Evolutionary conservation across 1,284 basidiomycete genomes (phyloP).

Genomic region (Fistulina hepatica): DNA sequence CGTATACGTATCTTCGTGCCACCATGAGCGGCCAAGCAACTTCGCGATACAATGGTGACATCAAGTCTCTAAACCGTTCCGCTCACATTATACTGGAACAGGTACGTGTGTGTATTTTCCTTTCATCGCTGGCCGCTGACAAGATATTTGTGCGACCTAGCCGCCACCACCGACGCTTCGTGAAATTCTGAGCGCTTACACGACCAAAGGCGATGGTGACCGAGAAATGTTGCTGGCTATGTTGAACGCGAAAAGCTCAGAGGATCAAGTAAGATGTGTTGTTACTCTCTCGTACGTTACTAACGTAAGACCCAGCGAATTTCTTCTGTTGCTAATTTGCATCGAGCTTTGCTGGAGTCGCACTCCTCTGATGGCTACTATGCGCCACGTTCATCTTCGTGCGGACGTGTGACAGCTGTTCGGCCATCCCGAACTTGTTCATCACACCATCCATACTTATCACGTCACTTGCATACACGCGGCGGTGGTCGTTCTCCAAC

Average conservation of each 20-base stretch:
- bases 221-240: conserved; percentile 81
- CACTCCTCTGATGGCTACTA: conserved; percentile 14
- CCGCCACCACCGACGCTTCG: conserved; percentile 67
- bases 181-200: conserved; percentile 79
- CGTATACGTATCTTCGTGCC: no score
- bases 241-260: conserved; percentile 80
- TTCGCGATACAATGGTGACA: no score
- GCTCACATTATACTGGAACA: no score
- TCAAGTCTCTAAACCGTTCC: no score
- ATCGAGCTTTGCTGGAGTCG: conserved; percentile 59
- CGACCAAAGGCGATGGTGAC: conserved; percentile 76
- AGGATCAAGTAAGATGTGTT: conserved; percentile 58
- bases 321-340: conserved; percentile 55
- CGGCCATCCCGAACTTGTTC: background rate
- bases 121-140: conserved; percentile 8
- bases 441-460: no score
- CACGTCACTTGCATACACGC: background rate
- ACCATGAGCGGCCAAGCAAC: no score
- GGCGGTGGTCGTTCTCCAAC: background rate
- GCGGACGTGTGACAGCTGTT: background rate
- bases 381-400: no score
- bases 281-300: conserved; percentile 2
- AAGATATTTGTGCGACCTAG: conserved; percentile 30
- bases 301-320: conserved; percentile 37
- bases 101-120: conserved; percentile 17